phyloP scores from a whole-genome alignment of 1,139 yeast genomes.

The Geotrichum cucujoidarum region DNA sequence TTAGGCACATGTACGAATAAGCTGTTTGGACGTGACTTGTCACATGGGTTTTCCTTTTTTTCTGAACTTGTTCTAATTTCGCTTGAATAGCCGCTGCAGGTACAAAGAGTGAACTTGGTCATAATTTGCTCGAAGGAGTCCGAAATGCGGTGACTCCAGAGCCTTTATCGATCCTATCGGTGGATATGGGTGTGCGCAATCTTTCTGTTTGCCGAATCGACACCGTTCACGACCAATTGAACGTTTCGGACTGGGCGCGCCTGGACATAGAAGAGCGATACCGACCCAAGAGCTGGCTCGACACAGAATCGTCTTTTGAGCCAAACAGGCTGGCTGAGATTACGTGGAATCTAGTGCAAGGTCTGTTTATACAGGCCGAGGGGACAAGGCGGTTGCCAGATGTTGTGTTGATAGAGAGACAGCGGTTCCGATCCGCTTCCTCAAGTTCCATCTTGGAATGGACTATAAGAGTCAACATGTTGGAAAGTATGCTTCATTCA shows the following conservation, averaged over 20 bases:
- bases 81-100: not conserved
- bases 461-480: constrained; percentile 47
- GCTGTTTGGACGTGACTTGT: too few species aligned
- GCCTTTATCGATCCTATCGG: constrained; percentile 25
- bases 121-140: not conserved
- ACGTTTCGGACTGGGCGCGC: constrained; percentile 43
- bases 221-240: constrained; percentile 29
- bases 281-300: constrained; percentile 12
- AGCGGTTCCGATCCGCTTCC: constrained; percentile 49
- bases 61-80: not conserved
- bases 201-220: constrained; percentile 39
- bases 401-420: constrained; percentile 50
- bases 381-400: constrained; percentile 32
- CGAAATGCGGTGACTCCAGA: not conserved
- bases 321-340: constrained; percentile 26
- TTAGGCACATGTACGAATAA: constrained; percentile 8
- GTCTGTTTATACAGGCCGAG: constrained; percentile 21
- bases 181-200: constrained; percentile 45
- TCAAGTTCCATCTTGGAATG: constrained; percentile 46
- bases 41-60: not conserved
- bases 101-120: constrained; percentile 1
- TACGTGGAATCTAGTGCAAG: constrained; percentile 26
- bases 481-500: constrained; percentile 49
- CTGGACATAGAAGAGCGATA: constrained; percentile 39
- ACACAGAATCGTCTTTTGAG: constrained; percentile 21